Conservation (phyloP, 2,329 filamentous ascomycete species). For the Dothistroma pini region DNA sequence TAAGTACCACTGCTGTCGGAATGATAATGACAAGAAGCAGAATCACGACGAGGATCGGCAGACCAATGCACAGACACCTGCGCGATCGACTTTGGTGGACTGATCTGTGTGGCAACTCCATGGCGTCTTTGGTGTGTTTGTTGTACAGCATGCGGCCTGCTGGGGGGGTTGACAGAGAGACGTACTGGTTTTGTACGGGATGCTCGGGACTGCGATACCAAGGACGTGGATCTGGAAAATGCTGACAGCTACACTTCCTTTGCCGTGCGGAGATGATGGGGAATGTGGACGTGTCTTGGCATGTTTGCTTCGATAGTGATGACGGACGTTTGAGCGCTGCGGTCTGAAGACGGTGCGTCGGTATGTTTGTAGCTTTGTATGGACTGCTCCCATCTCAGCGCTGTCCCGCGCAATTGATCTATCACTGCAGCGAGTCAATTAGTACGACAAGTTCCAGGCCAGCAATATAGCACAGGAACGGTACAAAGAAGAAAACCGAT, state of each 20-base stretch:
- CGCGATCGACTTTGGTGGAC: conserved; percentile 1
- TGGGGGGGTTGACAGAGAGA: not conserved
- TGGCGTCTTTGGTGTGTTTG: conserved; percentile 5
- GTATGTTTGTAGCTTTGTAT: no score
- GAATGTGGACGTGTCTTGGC: no score
- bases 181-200: not conserved
- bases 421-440: no score
- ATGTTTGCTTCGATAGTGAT: no score
- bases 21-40: conserved; percentile 18
- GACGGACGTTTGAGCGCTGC: no score
- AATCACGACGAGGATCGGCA: not conserved
- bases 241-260: not conserved
- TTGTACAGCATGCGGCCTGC: not conserved
- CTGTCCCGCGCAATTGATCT: no score
- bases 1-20: conserved; percentile 16
- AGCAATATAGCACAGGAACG: no score
- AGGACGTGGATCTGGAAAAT: not conserved
- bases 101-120: not conserved
- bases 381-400: no score
- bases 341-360: no score
- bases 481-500: no score
- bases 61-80: conserved; percentile 3
- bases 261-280: not conserved
- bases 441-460: no score
- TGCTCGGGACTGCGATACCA: not conserved